Conservation (phyloP, 257 asterid species). For the Ophiorrhiza pumila region DNA sequence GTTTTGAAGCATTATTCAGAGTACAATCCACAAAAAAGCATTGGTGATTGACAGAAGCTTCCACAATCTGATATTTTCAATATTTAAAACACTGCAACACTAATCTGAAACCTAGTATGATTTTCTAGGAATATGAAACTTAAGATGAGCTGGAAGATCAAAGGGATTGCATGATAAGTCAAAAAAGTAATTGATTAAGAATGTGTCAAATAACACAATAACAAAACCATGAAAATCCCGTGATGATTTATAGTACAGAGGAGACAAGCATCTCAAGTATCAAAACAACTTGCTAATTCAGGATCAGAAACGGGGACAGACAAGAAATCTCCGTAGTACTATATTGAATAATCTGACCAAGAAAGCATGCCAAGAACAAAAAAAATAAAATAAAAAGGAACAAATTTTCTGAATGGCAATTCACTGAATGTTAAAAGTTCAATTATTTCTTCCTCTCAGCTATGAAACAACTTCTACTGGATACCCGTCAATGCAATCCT, state of each 20-base stretch:
- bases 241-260: slow-evolving; percentile 9
- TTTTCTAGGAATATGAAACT: no score
- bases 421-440: background rate
- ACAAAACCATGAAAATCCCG: background rate
- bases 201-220: background rate
- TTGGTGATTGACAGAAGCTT: background rate
- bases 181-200: background rate
- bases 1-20: background rate
- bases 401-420: background rate
- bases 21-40: background rate
- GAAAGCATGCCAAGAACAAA: background rate
- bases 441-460: slow-evolving; percentile 6
- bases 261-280: background rate
- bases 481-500: slow-evolving; percentile 67
- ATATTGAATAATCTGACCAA: background rate
- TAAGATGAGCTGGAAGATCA: background rate
- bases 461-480: slow-evolving; percentile 52
- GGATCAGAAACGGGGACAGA: background rate
- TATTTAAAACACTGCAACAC: background rate
- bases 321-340: background rate
- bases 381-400: background rate
- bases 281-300: background rate
- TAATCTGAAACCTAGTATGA: no score
- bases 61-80: background rate
- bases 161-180: background rate